Evolutionary conservation across 305 asterid genomes (phyloP).

Genomic region (Solanum hybrid): DNA sequence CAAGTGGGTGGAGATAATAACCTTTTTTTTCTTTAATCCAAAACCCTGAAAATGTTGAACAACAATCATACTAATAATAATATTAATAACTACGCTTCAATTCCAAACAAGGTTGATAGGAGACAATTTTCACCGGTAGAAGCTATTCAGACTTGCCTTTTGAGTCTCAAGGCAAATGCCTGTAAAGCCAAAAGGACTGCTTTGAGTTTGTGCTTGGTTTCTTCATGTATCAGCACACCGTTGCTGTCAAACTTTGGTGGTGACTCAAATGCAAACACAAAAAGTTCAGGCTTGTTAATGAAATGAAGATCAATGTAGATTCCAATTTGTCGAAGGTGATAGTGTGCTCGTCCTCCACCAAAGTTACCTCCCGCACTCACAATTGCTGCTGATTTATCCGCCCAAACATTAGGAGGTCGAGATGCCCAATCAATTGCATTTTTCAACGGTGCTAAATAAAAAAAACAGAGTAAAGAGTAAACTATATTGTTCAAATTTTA

Average conservation of each 20-base stretch:
- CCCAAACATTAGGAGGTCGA: constrained; percentile 74
- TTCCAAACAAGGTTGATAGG: not conserved
- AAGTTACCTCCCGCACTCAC: constrained; percentile 59
- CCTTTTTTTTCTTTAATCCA: not conserved
- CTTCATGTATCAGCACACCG: constrained; percentile 50
- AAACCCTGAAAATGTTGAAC: not conserved
- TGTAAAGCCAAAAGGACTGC: constrained; percentile 40
- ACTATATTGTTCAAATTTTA: too few species aligned
- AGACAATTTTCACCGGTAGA: not conserved
- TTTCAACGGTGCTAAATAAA: constrained; percentile 46
- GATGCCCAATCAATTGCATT: constrained; percentile 95
- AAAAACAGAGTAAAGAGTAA: not conserved
- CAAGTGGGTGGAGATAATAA: not conserved
- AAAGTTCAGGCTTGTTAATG: constrained; percentile 78
- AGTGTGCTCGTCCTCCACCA: constrained; percentile 73
- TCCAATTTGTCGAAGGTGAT: constrained; percentile 74
- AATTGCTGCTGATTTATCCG: constrained; percentile 60
- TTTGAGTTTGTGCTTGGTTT: constrained; percentile 34
- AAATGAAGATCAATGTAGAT: constrained; percentile 73
- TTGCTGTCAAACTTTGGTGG: constrained; percentile 62
- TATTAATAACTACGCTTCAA: not conserved
- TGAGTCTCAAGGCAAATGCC: constrained; percentile 48
- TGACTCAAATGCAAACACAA: constrained; percentile 38
- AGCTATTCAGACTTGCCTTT: constrained; percentile 19
- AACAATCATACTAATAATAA: not conserved